phyloP scores from a whole-genome alignment of 2,329 filamentous ascomycete species.

The Aspergillus cejpii region DNA sequence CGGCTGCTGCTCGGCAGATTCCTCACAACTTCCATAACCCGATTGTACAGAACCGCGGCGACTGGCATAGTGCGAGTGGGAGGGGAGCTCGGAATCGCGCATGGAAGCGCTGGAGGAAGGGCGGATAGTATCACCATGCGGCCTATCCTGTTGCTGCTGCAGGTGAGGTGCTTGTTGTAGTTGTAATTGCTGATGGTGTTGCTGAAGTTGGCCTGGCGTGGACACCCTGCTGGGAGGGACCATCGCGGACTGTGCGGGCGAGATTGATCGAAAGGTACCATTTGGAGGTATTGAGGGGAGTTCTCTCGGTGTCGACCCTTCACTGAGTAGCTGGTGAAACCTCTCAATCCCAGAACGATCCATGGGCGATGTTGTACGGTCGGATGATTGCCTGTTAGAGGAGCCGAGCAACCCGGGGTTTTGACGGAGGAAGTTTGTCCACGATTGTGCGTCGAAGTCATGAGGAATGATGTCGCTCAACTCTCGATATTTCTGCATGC shows the following conservation, averaged over 20 bases:
- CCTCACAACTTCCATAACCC: conserved; percentile 68
- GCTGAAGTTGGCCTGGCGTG: conserved; percentile 29
- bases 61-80: conserved; percentile 17
- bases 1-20: conserved; percentile 52
- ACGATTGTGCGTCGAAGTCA: conserved; percentile 65
- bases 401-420: conserved; percentile 49
- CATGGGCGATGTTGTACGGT: conserved; percentile 30
- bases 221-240: conserved; percentile 32
- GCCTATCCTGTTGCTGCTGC: conserved; percentile 19
- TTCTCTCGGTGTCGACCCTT: conserved; percentile 41
- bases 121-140: conserved; percentile 46
- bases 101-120: conserved; percentile 57
- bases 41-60: conserved; percentile 39
- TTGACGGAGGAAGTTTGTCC: conserved; percentile 68
- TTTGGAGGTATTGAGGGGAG: conserved; percentile 26
- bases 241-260: conserved; percentile 33
- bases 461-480: conserved; percentile 52
- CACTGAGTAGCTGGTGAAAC: conserved; percentile 42
- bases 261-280: conserved; percentile 32
- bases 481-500: conserved; percentile 55
- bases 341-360: conserved; percentile 40
- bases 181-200: conserved; percentile 23
- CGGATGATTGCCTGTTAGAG: conserved; percentile 21
- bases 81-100: conserved; percentile 32
- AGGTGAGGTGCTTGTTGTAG: conserved; percentile 11